Base-by-base conservation (phyloP, 2,329 filamentous ascomycete genomes). In the Diaporthe vexans region DNA sequence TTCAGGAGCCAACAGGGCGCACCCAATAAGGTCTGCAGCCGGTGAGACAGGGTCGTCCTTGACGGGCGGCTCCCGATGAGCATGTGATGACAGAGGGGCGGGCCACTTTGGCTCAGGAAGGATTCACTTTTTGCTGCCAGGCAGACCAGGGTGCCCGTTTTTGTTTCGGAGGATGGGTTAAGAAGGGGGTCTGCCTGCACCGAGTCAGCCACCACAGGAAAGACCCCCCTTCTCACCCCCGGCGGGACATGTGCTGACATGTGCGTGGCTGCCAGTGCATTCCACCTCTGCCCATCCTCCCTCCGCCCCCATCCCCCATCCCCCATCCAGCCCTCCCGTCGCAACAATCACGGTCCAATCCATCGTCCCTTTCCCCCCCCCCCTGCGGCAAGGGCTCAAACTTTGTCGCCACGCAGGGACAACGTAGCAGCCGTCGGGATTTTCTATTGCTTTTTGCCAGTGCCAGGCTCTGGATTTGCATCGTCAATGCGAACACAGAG, bases 21-120 rank as follows among this genome's bases (percentile, higher is more conserved):
- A 33, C 35, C 73, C 73, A 73, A 73, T 73, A 24, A 48, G 56
- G 35, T 51, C 63, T 65, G 73, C 73, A 63, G 59, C 70, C 73
- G 46, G 70, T 61, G 70, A 75, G 37, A 75, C 73, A 75, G 54
- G 70, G 56, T 37, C 65, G 71, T 59, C 67, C 74, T 57, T 74
- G 59, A 71, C 58, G 65, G 68, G 65, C 58, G 71, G 71, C 59
- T 71, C 51, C 46, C 58, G 48, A 51, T 51, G 74, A 75, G 67
- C 74, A 75, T 75, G 74, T 75, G 74, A 75, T 59, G 71, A 37
- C 24, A 51, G 15, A 37, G 33, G n/a, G 46, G 26, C 54, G 40
- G 56, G 43, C 56, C 63, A 61, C 21, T 54, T 63, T 40, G 58
- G 48, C 46, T 52, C 48, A 26, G 19, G 54, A 40, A 37, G 63